These are phyloP conservation scores for Stagonosporopsis cucurbitacearum DNA, from an alignment of 2,329 filamentous ascomycete species.

Conservation along the genomic window DNA sequence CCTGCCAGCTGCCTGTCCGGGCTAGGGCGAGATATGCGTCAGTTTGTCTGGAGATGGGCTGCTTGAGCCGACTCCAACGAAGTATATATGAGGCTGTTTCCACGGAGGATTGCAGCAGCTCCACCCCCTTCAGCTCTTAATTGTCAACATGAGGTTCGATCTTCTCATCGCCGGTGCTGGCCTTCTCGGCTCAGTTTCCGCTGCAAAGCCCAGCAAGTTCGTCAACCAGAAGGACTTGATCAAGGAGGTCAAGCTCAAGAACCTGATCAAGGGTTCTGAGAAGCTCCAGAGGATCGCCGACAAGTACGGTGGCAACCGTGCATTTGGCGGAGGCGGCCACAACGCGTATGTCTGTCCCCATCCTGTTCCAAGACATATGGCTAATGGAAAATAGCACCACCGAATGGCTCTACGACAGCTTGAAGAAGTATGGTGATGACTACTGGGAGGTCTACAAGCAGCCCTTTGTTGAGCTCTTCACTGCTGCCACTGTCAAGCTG, in stretches of 20 bases:
- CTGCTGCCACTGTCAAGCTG: conserved; percentile 37
- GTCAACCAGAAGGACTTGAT: conserved; percentile 21
- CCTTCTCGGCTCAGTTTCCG: conserved; percentile 23
- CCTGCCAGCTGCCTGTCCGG: conserved; percentile 33
- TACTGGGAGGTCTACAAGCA: conserved; percentile 47
- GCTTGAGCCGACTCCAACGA: background rate
- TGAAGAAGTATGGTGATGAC: conserved; percentile 36
- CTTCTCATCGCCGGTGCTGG: conserved; percentile 31
- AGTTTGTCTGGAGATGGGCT: background rate
- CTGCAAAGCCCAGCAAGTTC: conserved; percentile 15
- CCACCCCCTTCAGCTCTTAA: conserved; percentile 13
- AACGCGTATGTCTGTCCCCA: conserved; percentile 21
- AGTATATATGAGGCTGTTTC: conserved; percentile 31
- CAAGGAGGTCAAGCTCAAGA: conserved; percentile 40
- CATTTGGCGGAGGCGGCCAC: conserved; percentile 45
- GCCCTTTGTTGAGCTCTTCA: conserved; percentile 45
- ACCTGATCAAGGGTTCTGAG: conserved; percentile 42
- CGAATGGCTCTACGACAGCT: conserved; percentile 41
- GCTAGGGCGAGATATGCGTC: conserved; percentile 19
- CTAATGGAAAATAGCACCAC: conserved; percentile 15
- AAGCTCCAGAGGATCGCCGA: conserved; percentile 43
- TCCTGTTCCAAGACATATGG: no score
- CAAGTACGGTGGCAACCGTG: conserved; percentile 44
- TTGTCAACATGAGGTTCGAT: conserved; percentile 41
- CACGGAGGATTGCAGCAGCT: conserved; percentile 6